These are phyloP conservation scores for Cucurbita maxima DNA, from an alignment of 306 rosid genomes.

Conservation along the genomic window DNA sequence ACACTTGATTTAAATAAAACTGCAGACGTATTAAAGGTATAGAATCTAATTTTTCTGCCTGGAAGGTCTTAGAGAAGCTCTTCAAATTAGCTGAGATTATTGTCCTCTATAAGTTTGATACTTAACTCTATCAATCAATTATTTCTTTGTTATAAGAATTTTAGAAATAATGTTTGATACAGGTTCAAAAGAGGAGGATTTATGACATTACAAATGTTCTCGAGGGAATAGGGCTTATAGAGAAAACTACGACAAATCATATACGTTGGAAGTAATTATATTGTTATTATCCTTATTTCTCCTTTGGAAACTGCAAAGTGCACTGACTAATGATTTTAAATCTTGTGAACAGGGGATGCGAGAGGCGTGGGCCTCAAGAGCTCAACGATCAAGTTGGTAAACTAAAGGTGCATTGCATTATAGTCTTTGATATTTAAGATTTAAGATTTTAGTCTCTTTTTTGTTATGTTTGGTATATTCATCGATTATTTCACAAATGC, in stretches of 20 bases:
- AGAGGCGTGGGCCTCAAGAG: conserved; percentile 18
- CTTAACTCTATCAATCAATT: neutral
- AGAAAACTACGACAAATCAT: conserved; percentile 66
- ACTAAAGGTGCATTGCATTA: conserved; percentile 23
- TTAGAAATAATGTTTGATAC: conserved; percentile 11
- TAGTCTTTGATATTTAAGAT: neutral
- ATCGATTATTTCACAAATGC: neutral
- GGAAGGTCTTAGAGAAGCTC: neutral
- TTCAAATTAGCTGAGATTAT: neutral
- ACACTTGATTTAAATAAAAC: conserved; percentile 61
- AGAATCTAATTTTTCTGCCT: neutral
- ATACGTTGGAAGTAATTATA: conserved; percentile 68
- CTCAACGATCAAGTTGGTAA: conserved; percentile 28
- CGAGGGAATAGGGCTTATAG: conserved; percentile 71
- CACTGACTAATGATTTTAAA: neutral
- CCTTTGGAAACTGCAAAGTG: conserved; percentile 1
- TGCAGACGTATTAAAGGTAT: conserved; percentile 56
- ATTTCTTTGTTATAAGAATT: neutral
- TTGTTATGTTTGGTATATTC: neutral
- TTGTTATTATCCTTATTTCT: neutral
- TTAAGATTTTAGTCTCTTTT: neutral
- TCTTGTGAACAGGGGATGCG: conserved; percentile 34
- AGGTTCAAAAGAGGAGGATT: conserved; percentile 80
- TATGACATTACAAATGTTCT: conserved; percentile 83
- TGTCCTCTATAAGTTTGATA: neutral